Percentiles rank a stretch among this genome's conserved stretches.
Evolutionary conservation across 2,329 filamentous ascomycete species (phyloP).

Genomic region (Penicillium frequentans): DNA sequence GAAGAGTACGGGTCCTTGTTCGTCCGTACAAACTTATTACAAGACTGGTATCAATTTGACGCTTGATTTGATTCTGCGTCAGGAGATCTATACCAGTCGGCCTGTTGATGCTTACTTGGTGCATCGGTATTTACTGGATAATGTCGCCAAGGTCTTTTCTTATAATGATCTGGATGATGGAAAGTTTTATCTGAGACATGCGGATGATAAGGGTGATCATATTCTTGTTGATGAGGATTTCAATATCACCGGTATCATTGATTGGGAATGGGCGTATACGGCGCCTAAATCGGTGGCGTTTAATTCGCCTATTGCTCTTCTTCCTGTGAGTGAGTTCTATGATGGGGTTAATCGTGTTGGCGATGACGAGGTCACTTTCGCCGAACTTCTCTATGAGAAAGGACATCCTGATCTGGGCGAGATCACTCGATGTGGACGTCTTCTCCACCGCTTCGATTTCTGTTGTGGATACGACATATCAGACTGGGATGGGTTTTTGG

Average conservation of each 20-base stretch:
- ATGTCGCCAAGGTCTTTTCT: not conserved
- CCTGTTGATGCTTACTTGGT: not conserved
- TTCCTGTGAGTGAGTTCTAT: not conserved
- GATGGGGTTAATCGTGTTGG: not conserved
- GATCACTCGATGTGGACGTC: not conserved
- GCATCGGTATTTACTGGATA: not conserved
- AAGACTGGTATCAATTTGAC: not conserved
- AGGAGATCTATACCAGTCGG: not conserved
- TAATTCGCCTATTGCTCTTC: constrained; percentile 1
- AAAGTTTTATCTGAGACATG: not conserved
- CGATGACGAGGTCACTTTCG: not conserved
- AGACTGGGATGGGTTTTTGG: constrained; percentile 1
- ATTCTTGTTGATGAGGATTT: constrained; percentile 4
- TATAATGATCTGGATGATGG: not conserved
- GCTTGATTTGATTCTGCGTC: not conserved
- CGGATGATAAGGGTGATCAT: constrained; percentile 4
- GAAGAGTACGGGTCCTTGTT: not conserved
- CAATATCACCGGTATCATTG: constrained; percentile 4
- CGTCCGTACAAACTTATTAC: not conserved
- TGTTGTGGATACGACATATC: not conserved
- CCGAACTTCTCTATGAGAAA: not conserved
- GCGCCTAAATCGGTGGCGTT: not conserved
- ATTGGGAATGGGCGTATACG: constrained; percentile 6
- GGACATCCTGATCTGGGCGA: not conserved
- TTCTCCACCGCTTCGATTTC: not conserved